These are phyloP conservation scores for Monosporascus sp. DNA, from an alignment of 2,329 filamentous ascomycete genomes.

Conservation along the genomic window DNA sequence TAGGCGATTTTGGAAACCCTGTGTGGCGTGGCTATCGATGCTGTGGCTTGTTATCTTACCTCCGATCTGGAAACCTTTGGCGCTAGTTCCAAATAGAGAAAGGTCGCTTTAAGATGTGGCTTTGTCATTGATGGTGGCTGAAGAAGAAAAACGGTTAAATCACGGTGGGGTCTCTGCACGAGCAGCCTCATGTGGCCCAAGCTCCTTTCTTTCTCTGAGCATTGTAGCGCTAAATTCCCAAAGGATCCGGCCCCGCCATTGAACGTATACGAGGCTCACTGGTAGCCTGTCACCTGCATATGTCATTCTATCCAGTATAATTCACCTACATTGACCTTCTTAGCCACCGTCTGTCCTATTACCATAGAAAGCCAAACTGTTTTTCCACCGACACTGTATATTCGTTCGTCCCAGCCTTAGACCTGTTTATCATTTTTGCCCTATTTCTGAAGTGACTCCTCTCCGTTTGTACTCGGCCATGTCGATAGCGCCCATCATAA, in stretches of 20 bases:
- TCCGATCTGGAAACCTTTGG: not conserved
- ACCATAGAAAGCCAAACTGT: not conserved
- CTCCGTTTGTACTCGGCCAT: conserved; percentile 42
- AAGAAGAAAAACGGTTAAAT: not conserved
- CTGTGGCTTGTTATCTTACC: not conserved
- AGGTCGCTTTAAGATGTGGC: not conserved
- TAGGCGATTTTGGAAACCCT: conserved; percentile 1
- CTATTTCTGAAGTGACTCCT: not conserved
- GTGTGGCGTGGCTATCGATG: not conserved
- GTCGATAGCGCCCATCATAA: conserved; percentile 82
- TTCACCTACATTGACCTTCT: not conserved
- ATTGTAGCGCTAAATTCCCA: not conserved
- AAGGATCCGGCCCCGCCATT: too few species aligned
- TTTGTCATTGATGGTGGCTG: not conserved
- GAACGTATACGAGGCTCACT: conserved; percentile 21
- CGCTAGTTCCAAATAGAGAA: not conserved
- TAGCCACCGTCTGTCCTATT: not conserved
- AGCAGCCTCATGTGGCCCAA: not conserved
- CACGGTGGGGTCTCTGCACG: not conserved
- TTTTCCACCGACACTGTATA: not conserved
- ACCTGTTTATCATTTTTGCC: not conserved
- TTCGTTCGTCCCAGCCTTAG: conserved; percentile 2
- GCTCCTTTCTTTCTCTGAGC: conserved; percentile 1
- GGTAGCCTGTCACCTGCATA: conserved; percentile 20
- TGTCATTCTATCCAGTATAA: not conserved